phyloP scores from a whole-genome alignment of 2,329 filamentous ascomycete species.

The Thermoascus crustaceus region DNA sequence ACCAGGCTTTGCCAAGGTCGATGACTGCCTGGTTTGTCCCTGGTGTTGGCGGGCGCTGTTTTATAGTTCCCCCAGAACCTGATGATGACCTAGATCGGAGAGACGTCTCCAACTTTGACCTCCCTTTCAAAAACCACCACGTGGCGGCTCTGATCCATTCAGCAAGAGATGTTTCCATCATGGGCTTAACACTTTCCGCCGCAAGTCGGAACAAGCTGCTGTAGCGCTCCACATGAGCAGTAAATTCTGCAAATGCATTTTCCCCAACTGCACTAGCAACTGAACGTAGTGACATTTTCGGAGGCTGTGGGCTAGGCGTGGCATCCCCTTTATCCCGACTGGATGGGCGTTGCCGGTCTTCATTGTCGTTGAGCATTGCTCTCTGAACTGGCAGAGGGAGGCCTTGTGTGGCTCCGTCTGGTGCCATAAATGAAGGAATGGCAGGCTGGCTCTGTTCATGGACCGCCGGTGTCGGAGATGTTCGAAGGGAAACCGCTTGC shows the following conservation, averaged over 20 bases:
- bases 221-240: conserved; percentile 61
- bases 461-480: conserved; percentile 16
- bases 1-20: conserved; percentile 76
- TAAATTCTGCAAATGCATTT: conserved; percentile 63
- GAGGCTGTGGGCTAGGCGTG: conserved; percentile 16
- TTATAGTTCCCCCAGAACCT: conserved; percentile 43
- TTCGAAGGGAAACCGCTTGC: conserved; percentile 20
- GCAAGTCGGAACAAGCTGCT: conserved; percentile 69
- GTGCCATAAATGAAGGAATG: conserved; percentile 10
- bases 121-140: conserved; percentile 87
- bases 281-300: conserved; percentile 28
- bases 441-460: conserved; percentile 16
- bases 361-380: conserved; percentile 7
- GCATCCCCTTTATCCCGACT: conserved; percentile 8
- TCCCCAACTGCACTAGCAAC: conserved; percentile 45
- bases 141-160: conserved; percentile 65
- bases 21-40: conserved; percentile 67
- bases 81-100: conserved; percentile 49
- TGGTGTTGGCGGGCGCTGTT: conserved; percentile 34
- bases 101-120: conserved; percentile 63
- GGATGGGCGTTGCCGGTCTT: conserved; percentile 1
- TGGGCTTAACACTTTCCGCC: conserved; percentile 62
- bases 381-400: conserved; percentile 13
- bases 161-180: conserved; percentile 54
- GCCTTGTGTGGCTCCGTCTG: conserved; percentile 14